Percentiles rank a stretch among this genome's conserved stretches.
Evolutionary conservation across 306 rosid species (phyloP).

Genomic region (Psophocarpus tetragonolobus): DNA sequence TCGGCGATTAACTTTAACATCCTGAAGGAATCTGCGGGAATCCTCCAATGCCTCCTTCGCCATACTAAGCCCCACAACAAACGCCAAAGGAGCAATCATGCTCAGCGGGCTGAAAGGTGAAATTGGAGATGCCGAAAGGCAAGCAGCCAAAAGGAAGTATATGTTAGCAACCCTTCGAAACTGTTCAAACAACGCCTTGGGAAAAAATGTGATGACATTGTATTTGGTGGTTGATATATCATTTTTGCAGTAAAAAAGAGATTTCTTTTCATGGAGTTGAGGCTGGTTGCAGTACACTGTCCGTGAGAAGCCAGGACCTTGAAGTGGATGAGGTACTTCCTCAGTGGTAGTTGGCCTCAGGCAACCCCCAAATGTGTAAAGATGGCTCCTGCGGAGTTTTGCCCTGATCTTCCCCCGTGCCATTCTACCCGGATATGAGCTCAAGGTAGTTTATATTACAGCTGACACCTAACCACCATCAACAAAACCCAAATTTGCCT

Average conservation of each 20-base stretch:
- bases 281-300: constrained; percentile 81
- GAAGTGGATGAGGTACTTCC: constrained; percentile 52
- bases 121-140: constrained; percentile 71
- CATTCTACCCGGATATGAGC: constrained; percentile 61
- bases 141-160: constrained; percentile 92
- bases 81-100: constrained; percentile 92
- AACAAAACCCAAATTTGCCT: constrained; percentile 29
- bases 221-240: constrained; percentile 88
- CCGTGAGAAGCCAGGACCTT: constrained; percentile 78
- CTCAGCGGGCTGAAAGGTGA: constrained; percentile 77
- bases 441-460: constrained; percentile 36
- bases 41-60: constrained; percentile 95
- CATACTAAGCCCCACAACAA: constrained; percentile 99
- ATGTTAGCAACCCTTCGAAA: constrained; percentile 93
- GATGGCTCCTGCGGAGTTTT: constrained; percentile 70
- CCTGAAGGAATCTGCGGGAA: constrained; percentile 85
- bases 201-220: constrained; percentile 67
- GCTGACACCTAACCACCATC: constrained; percentile 41
- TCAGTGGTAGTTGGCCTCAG: constrained; percentile 42
- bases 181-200: constrained; percentile 97
- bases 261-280: constrained; percentile 55
- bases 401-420: constrained; percentile 71
- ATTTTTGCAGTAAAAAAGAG: constrained; percentile 65
- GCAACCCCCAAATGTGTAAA: constrained; percentile 74
- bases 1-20: constrained; percentile 79